Percentiles rank a stretch among this genome's conserved stretches.
Evolutionary conservation across 495 filamentous ascomycete genomes (phyloP).

Genomic region (Penicillium argentinense): DNA sequence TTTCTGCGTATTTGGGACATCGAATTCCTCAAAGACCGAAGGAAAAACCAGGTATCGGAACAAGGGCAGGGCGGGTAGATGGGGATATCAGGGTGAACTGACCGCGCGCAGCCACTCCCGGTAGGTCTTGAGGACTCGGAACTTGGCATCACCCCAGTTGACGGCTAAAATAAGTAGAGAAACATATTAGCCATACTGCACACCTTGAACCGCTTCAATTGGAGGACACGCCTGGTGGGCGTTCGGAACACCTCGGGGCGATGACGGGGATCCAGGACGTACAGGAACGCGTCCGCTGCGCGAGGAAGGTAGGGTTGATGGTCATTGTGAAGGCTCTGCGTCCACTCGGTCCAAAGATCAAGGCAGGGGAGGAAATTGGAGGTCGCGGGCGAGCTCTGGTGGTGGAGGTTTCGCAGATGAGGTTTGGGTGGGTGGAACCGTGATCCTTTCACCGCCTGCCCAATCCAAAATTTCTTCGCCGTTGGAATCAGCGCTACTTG

Average conservation of each 20-base stretch:
- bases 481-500: constrained; percentile 14
- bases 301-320: constrained; percentile 91
- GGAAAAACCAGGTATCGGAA: no score
- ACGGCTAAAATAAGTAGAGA: constrained; percentile 54
- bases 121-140: constrained; percentile 80
- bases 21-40: constrained; percentile 9
- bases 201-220: constrained; percentile 10
- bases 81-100: constrained; percentile 40
- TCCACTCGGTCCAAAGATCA: constrained; percentile 17
- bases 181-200: constrained; percentile 22
- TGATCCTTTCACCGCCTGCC: constrained; percentile 43
- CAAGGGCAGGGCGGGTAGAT: not conserved
- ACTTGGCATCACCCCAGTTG: constrained; percentile 83
- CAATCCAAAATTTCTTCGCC: constrained; percentile 41
- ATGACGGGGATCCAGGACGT: constrained; percentile 38
- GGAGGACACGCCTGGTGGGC: constrained; percentile 10
- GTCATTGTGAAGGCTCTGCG: constrained; percentile 49
- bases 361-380: constrained; percentile 21
- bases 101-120: constrained; percentile 93
- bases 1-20: no score
- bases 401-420: constrained; percentile 32
- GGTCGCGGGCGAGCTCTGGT: constrained; percentile 24
- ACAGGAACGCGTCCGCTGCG: constrained; percentile 88
- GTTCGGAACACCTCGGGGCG: constrained; percentile 25
- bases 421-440: constrained; percentile 17